Base-by-base conservation (phyloP, 768 basidiomycete species). In the Tricholoma sp. region DNA sequence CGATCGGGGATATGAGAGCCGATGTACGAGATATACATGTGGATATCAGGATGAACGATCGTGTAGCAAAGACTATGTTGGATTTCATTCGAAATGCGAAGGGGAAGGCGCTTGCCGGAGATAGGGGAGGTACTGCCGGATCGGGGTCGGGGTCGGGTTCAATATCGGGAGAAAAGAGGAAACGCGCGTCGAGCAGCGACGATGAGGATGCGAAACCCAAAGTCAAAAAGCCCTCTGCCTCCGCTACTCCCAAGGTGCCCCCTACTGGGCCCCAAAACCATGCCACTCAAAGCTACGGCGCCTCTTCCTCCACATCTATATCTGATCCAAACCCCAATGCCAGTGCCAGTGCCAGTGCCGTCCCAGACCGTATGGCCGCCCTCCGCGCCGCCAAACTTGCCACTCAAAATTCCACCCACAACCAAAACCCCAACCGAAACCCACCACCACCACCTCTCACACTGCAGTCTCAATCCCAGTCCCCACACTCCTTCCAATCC, bases 11-110 rank as follows among this genome's bases (percentile, higher is more conserved):
- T 10, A 80, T 91, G 82, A 74, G 89, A 32, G 61, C 61, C 5
- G 67, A 77, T 31, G 80, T 88, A 11, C 70, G 89, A 34, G 57
- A 61, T 37, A 68, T 70, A 29, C 83, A 89, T 61, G 66, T 73
- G 27, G 89, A 91, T 67, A 79, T 91, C 35, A 78, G 87, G 53
- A 75, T 81, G 74, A 91, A 91, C 59, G 61, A 63, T 4, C 73
- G 79, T 7, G 82, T 86, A 18, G 67, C 77, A 60, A 83, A 77
- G 70, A 75, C 77, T 9, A 69, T 89, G 70, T 65, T 81, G 9
- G 73, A 74, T 9, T 86, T 82, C 60, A 74, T 89, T 56, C 64
- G 66, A 41, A 71, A 69, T 0, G 56, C 64, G 50, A 59, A 66
- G 11, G 39, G 61, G 34, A 60, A 57, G 21, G 65, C 52, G 35